These are phyloP conservation scores for Spergularia bocconei DNA, from an alignment of 148 eudicot genomes.

Conservation along the genomic window DNA sequence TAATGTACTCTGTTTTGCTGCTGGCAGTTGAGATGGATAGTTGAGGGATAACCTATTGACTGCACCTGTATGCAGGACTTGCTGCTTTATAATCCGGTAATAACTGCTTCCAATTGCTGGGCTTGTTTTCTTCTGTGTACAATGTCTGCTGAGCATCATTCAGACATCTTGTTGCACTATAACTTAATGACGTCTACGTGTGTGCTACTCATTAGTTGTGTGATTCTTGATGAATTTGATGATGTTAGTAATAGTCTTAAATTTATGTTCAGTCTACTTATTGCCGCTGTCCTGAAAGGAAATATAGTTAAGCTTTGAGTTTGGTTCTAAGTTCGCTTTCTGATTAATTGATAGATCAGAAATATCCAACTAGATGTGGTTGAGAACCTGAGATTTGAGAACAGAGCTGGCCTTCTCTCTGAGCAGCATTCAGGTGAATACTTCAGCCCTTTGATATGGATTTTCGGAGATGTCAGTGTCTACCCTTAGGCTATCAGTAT, in stretches of 20 bases:
- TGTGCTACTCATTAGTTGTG: constrained; percentile 8
- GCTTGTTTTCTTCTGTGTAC: constrained; percentile 35
- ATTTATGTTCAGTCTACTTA: constrained; percentile 10
- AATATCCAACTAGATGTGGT: constrained; percentile 66
- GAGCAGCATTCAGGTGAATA: constrained; percentile 61
- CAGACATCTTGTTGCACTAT: constrained; percentile 23
- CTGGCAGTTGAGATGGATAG: constrained; percentile 94
- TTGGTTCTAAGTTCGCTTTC: constrained; percentile 65
- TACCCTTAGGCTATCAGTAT: constrained; percentile 12
- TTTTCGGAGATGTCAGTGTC: constrained; percentile 26
- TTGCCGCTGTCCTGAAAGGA: constrained; percentile 22
- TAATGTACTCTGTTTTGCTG: constrained; percentile 85
- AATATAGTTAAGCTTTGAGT: constrained; percentile 20
- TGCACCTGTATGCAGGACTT: constrained; percentile 71
- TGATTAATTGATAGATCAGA: constrained; percentile 78
- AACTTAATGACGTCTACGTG: constrained; percentile 6
- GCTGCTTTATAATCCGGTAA: constrained; percentile 83
- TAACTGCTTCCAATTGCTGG: constrained; percentile 57
- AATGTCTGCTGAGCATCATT: constrained; percentile 15
- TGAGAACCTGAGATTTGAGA: constrained; percentile 36
- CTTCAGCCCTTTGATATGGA: constrained; percentile 33
- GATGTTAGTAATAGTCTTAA: constrained; percentile 1
- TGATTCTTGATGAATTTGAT: constrained; percentile 1
- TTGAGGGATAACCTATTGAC: constrained; percentile 79
- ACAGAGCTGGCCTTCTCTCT: constrained; percentile 46